Base-by-base conservation (phyloP, 192 early-diverging fungal genomes). In the Coemansia brasiliensis region DNA sequence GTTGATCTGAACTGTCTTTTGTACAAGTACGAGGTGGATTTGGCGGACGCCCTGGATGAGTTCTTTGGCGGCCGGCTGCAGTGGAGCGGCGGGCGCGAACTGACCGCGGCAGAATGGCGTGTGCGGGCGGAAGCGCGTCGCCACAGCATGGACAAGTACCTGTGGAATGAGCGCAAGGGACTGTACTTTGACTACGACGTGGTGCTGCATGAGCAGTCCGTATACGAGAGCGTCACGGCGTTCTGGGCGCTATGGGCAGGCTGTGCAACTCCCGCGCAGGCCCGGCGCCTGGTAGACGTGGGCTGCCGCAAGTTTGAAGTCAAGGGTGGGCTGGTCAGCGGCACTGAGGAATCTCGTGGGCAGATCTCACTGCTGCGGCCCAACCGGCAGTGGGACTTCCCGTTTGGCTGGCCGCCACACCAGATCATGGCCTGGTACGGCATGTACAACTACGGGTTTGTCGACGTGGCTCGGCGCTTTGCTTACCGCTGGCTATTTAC, bases 341-440 rank as follows among this genome's bases (percentile, higher is more conserved):
- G 95, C 10, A 99, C 94, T 7, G 92, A 94, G 67, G 82, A 84
- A 58, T 96, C 93, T 24, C 86, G 96, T 21, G 96, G 96, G 8
- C 21, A 57, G 7, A 89, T 93, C 40, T 77, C 86, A 8, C 67
- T 95, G 13, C 84, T 91, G 39, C 79, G 96, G 17, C 95, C 95
- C 29, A 92, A 93, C 63, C 85, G 95, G 20, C 96, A 99, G 63
- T 98, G 95, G 95, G 96, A 96, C 69, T 93, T 84, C 45, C 90
- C 88, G 3, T 91, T 88, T 57, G 91, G 96, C 6, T 98, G 96
- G 96, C 94, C 95, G n/a, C 96, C 96, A 40, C 96, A 99, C 76
- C 96, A 99, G 74, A 99, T 99, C 17, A 84, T 99, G 66, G 90
- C 92, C 8, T 99, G 96, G 96, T 81, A 85, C 55, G 94, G 90